A percentile compares a stretch with the other conserved stretches of the same genome.
Evolutionary conservation across 2,329 filamentous ascomycete genomes (phyloP).

Genomic region (Capronia americana): DNA sequence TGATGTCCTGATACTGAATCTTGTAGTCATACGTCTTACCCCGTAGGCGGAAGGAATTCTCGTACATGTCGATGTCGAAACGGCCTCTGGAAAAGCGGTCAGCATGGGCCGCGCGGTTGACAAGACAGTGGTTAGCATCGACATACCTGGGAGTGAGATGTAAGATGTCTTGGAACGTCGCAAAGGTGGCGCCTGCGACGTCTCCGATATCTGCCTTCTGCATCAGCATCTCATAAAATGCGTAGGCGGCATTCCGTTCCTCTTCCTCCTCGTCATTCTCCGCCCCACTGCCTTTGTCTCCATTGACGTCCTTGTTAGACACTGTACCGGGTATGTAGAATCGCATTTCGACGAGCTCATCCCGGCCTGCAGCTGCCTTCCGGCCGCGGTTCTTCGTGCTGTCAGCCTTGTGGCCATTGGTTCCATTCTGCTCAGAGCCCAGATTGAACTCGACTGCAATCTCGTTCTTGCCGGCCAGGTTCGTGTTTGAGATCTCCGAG

Average conservation of each 20-base stretch:
- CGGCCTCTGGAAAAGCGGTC: constrained; percentile 72
- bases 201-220: constrained; percentile 99
- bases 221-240: constrained; percentile 98
- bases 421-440: constrained; percentile 73
- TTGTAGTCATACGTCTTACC: constrained; percentile 99
- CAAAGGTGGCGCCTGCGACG: constrained; percentile 97
- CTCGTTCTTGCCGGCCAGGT: constrained; percentile 95
- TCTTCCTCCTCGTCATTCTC: constrained; percentile 73
- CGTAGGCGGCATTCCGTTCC: constrained; percentile 91
- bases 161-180: constrained; percentile 93
- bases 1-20: constrained; percentile 96
- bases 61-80: constrained; percentile 99
- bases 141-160: constrained; percentile 89
- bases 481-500: constrained; percentile 96
- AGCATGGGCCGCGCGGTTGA: constrained; percentile 30
- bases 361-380: constrained; percentile 85
- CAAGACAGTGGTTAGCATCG: constrained; percentile 16
- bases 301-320: constrained; percentile 71
- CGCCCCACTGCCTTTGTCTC: constrained; percentile 64
- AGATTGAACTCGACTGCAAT: constrained; percentile 93
- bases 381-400: constrained; percentile 75
- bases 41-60: constrained; percentile 92
- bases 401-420: constrained; percentile 75
- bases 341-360: constrained; percentile 97
- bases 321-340: constrained; percentile 97